Base-by-base conservation (phyloP, 176 grass and related monocot species). In the Oropetium thomaeum region DNA sequence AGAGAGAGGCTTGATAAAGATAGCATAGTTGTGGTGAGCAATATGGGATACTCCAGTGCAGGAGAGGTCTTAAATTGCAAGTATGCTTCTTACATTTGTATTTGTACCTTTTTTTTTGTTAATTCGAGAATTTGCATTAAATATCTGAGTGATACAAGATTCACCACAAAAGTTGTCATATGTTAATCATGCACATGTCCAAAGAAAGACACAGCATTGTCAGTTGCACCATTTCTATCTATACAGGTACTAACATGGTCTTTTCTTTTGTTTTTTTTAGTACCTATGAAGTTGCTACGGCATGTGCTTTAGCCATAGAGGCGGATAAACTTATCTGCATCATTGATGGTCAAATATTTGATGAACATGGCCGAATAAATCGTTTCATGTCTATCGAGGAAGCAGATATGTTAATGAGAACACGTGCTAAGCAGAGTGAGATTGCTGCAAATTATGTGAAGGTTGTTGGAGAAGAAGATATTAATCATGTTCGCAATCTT, bases 1-100 rank as follows among this genome's bases (percentile, higher is more conserved):
- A 93, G 80, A 90, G 93, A 93, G 82, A 88, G 87, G 66, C 93
- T 97, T 62, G 87, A 97, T 73, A 88, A 80, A 77, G 90, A 97
- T 52, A 93, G 93, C 65, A 86, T 97, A 82, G 90, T 90, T 73
- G 87, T 97, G 81, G 75, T 97, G 80, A 93, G 87, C 87, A 93
- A 97, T 82, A 76, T 93, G 88, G 93, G 90, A 48, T 97, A 93
- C 69, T 93, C 90, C 53, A 97, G 90, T 26, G 30, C 90, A 26
- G 93, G 93, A 79, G 90, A 90, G 80, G 85, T 91, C 75, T 86
- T 97, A 74, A 97, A 97, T 82, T 97, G 93, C 93, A 97, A 97
- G 93, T 97, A 92, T 73, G 86, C 12, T 59, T 2, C 77, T 40
- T 71, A 59, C 38, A 61, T 76, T 65, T 20, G 17, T 40, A 66